These are phyloP conservation scores for Trichophyton schoenleinii DNA, from an alignment of 2,329 filamentous ascomycete species.

Conservation along the genomic window DNA sequence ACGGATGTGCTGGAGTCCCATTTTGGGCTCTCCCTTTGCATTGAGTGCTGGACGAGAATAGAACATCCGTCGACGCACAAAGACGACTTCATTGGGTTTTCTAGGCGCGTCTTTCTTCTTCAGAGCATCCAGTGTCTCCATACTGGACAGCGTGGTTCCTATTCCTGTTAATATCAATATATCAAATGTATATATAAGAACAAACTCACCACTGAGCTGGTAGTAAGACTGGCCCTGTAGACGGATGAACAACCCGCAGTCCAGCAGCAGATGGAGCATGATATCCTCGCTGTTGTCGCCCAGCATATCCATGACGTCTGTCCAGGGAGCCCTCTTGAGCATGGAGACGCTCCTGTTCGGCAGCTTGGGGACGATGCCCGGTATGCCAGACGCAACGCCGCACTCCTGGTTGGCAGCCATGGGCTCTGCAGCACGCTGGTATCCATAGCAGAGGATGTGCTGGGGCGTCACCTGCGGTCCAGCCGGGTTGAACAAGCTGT, in stretches of 20 bases:
- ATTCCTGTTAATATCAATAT: neutral
- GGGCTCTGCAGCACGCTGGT: conserved; percentile 39
- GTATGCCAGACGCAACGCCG: conserved; percentile 40
- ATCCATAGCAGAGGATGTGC: conserved; percentile 77
- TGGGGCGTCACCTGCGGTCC: conserved; percentile 39
- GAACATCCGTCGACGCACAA: conserved; percentile 73
- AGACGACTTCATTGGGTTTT: conserved; percentile 48
- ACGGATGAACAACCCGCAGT: conserved; percentile 62
- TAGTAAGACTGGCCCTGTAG: conserved; percentile 56
- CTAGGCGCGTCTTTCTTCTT: conserved; percentile 8
- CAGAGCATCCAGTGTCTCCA: conserved; percentile 1
- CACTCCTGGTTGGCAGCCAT: conserved; percentile 20
- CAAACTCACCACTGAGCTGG: conserved; percentile 59
- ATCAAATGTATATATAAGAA: neutral
- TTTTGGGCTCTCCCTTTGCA: conserved; percentile 51
- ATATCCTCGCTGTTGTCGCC: conserved; percentile 63
- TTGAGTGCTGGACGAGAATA: conserved; percentile 67
- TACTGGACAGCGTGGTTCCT: conserved; percentile 8
- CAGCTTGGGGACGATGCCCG: conserved; percentile 51
- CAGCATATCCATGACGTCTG: conserved; percentile 57
- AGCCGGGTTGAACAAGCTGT: conserved; percentile 57
- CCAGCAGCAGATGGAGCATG: conserved; percentile 63
- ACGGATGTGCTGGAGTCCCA: conserved; percentile 75
- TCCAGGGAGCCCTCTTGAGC: conserved; percentile 63
- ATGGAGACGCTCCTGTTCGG: conserved; percentile 57